Evolutionary conservation across 805 yeast species (phyloP), one percentile per base, ranked within the genome.

Genomic region (Myxozyma sirexii): DNA sequence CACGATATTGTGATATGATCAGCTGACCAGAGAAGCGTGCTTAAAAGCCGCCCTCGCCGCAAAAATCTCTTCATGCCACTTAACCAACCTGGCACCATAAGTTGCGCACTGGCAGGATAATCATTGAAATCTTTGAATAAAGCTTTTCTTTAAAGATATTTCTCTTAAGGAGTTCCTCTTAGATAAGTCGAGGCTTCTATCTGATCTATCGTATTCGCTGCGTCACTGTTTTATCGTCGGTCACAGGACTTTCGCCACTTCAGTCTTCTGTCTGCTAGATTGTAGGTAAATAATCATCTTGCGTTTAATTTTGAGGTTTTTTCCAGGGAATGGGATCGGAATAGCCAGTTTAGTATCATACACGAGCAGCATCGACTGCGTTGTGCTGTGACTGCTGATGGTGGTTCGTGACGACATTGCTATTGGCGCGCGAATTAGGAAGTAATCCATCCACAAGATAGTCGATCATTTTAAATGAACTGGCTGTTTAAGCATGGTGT

Each of bases 271-370:
- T 12, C 44, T 13, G 43, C 26, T 12, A 33, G 57, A 29, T 41
- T 41, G 49, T 52, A 35, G 41, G 44, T 52, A 38, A 42, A 38
- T 15, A 39, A 19, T 42, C 24, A 12, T 24, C 13, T 52, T 35
- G 31, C 27, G 27, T n/a, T 52, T 42, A 17, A 17, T 37, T 38
- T 39, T 39, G 29, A 47, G 33, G 17, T 31, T 23, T 10, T n/a
- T 24, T n/a, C 44, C 19, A n/a, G 13, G 47, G 38, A 26, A 17
- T 50, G 8, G 39, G 39, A 47, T 29, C 26, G 8, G 35, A 35
- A 27, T 27, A n/a, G n/a, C n/a, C n/a, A n/a, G 7, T 15, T 26
- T 24, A n/a, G 26, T 41, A 17, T 8, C 15, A 41, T 21, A 12
- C 19, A 13, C 19, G 15, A 23, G 45, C 12, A 44, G 48, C 23